Conservation (phyloP, 2,329 filamentous ascomycete species). For the Xylariaceae sp. region DNA sequence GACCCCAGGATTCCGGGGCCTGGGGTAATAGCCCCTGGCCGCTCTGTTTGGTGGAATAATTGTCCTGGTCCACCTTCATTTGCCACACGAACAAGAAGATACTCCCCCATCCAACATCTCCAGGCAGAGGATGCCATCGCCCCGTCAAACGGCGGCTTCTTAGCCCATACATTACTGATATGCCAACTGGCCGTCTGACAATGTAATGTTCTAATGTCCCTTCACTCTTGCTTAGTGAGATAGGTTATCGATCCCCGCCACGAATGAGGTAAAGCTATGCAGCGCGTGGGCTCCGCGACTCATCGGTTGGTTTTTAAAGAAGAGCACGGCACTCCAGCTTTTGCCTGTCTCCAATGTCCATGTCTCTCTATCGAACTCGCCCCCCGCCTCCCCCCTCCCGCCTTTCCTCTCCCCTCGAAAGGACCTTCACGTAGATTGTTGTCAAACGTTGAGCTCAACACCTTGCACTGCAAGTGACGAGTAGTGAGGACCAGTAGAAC, state of each 20-base stretch:
- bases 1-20: slow-evolving; percentile 11
- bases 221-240: neutral
- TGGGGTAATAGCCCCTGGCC: slow-evolving; percentile 1
- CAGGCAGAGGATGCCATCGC: neutral
- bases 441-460: neutral
- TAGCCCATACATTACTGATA: neutral
- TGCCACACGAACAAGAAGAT: neutral
- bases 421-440: neutral
- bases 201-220: neutral
- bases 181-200: neutral
- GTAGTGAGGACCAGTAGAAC: neutral
- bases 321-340: neutral
- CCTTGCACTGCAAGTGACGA: neutral
- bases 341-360: neutral
- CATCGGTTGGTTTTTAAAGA: slow-evolving; percentile 10
- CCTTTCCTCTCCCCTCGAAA: neutral
- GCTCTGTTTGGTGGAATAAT: slow-evolving; percentile 20
- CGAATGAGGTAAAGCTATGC: slow-evolving; percentile 2
- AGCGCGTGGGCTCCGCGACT: slow-evolving; percentile 5
- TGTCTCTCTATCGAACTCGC: neutral
- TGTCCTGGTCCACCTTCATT: neutral
- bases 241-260: neutral
- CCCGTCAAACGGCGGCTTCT: neutral
- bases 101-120: neutral
- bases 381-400: neutral